Evolutionary conservation across 1,284 basidiomycete genomes (phyloP).

Genomic region (Coniferiporia sulphurascens): DNA sequence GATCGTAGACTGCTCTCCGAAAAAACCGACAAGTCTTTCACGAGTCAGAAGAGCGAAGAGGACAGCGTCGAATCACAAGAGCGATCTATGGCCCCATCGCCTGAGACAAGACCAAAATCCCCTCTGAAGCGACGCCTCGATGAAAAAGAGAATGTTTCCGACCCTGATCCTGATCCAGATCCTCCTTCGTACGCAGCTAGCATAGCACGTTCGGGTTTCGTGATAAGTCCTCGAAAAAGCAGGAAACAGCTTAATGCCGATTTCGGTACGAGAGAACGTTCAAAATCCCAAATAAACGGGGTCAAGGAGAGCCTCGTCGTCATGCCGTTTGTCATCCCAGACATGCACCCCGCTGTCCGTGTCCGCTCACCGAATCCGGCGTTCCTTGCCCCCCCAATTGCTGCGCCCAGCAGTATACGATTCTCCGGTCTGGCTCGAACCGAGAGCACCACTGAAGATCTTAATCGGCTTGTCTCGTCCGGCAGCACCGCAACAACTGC

Average conservation of each 20-base stretch:
- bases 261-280: neutral
- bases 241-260: neutral
- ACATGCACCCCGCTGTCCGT: constrained; percentile 5
- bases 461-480: constrained; percentile 83
- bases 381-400: constrained; percentile 14
- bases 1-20: constrained; percentile 70
- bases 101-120: constrained; percentile 9
- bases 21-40: constrained; percentile 51
- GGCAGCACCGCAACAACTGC: constrained; percentile 66
- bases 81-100: constrained; percentile 14
- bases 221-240: neutral
- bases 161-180: constrained; percentile 7
- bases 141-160: constrained; percentile 11
- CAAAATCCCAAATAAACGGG: neutral
- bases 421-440: constrained; percentile 48
- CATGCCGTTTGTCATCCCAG: constrained; percentile 15
- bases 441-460: constrained; percentile 56
- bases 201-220: constrained; percentile 1
- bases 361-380: constrained; percentile 18
- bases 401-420: constrained; percentile 29
- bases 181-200: constrained; percentile 16
- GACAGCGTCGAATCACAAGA: neutral
- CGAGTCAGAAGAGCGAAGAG: constrained; percentile 28
- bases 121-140: constrained; percentile 1
- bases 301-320: constrained; percentile 2